Evolutionary conservation across 768 basidiomycete species (phyloP), one percentile per base, ranked within the genome.

Genomic region (Trametopsis cervina): DNA sequence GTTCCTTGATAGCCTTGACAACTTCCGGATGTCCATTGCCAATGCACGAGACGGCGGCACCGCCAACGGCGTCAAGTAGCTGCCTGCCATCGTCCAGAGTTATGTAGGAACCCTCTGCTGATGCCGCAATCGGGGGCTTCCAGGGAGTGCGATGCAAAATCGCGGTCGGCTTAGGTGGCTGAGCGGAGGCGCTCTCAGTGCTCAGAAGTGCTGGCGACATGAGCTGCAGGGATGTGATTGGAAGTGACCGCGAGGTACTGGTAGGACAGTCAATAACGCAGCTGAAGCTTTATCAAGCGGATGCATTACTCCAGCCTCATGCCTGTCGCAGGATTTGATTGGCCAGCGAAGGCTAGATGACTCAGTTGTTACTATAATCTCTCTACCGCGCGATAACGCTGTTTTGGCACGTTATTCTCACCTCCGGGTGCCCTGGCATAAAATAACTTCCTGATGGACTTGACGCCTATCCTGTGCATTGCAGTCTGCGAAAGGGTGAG

Each of bases 1-100:
- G 89, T 48, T 88, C 78, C 62, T 89, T 87, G 46, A 92, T 72
- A 2, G 85, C 85, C 59, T 81, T 69, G 49, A 76, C 69, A 26
- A 91, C 85, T 50, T 73, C 76, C 2, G 84, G 85, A 59, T 90
- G 81, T 18, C 74, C 77, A 49, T 80, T 79, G 2, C 90, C 91
- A 38, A 94, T 62, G 62, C 85, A 89, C 10, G 81, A 64, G 23
- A 94, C 91, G 9, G 91, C 89, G 4, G 89, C 89, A 23, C 90
- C 91, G 39, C 91, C 91, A 39, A 88, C 80, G 5, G 76, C 86
- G 66, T 94, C 90, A 55, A 92, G 73, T 24, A 91, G 60, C 47
- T 66, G 75, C 44, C 69, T 70, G 0, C 89, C 90, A 63, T 81
- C 80, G 54, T 83, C 78, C 5, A 91, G 73, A 18, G 75, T 74